Conservation (phyloP, 1,284 basidiomycete genomes). For the Uromyces viciae-fabae region DNA sequence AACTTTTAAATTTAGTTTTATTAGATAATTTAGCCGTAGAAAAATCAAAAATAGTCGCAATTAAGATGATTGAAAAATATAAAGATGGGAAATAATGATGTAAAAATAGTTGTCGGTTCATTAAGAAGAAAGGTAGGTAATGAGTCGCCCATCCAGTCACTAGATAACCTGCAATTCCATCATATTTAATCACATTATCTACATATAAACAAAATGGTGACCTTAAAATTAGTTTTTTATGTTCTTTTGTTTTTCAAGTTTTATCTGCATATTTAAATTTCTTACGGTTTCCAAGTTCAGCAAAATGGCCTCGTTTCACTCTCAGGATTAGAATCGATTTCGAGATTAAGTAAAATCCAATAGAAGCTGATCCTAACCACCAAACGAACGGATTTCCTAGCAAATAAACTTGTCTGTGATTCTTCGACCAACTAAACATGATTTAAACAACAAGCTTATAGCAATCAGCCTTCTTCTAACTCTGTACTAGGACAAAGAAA, state of each 20-base stretch:
- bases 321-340: conserved; percentile 78
- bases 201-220: neutral
- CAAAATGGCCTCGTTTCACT: conserved; percentile 76
- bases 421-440: conserved; percentile 99
- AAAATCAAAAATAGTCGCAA: conserved; percentile 77
- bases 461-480: too few species aligned
- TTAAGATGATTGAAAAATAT: conserved; percentile 83
- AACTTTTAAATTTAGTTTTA: conserved; percentile 72
- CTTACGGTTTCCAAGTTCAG: conserved; percentile 85
- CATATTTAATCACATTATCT: conserved; percentile 89
- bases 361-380: conserved; percentile 74
- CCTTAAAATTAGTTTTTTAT: neutral
- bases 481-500: conserved; percentile 52
- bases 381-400: conserved; percentile 90
- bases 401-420: conserved; percentile 89
- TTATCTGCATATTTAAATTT: conserved; percentile 44
- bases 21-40: conserved; percentile 74
- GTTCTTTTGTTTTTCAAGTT: neutral
- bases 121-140: conserved; percentile 93
- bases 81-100: conserved; percentile 96
- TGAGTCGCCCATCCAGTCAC: conserved; percentile 90
- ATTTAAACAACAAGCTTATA: too few species aligned
- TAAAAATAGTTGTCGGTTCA: conserved; percentile 90
- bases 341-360: conserved; percentile 66
- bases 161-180: conserved; percentile 82